Evolutionary conservation across 2,329 filamentous ascomycete species (phyloP).

Genomic region (Xylariomycetidae sp.): DNA sequence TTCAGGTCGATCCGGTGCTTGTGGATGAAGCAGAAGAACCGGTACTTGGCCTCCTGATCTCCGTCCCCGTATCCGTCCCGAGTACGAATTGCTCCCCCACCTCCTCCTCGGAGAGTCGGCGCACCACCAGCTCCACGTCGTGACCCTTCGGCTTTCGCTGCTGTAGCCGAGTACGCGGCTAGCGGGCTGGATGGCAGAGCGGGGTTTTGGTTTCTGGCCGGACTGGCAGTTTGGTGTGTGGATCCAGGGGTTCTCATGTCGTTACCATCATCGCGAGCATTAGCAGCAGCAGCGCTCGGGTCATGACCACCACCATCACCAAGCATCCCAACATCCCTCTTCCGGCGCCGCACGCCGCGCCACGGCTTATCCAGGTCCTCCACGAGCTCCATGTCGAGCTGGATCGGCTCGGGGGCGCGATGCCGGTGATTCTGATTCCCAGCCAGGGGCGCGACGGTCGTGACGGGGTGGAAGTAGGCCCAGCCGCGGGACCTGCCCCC

Average conservation of each 20-base stretch:
- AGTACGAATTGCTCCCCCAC: no score
- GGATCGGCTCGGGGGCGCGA: neutral
- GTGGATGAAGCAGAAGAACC: conserved; percentile 20
- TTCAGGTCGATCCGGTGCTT: conserved; percentile 11
- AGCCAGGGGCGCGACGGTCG: conserved; percentile 5
- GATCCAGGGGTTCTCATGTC: no score
- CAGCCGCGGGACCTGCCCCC: conserved; percentile 13
- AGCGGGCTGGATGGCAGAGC: no score
- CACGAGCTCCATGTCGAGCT: conserved; percentile 5
- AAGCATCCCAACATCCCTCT: neutral
- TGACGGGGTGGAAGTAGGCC: conserved; percentile 17
- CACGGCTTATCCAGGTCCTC: conserved; percentile 10
- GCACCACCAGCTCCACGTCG: no score
- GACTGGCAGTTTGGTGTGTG: no score
- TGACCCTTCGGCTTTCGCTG: no score
- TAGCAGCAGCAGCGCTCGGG: no score
- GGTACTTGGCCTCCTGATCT: no score
- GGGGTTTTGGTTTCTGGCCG: conserved; percentile 1
- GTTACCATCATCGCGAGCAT: no score
- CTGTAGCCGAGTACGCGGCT: no score
- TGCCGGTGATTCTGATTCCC: neutral
- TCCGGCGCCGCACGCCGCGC: conserved; percentile 4
- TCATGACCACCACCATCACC: neutral
- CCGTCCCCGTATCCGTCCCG: no score
- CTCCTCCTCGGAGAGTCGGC: no score